Evolutionary conservation across 1,139 yeast species (phyloP).

Genomic region (Barnettozyma hawaiiensis): DNA sequence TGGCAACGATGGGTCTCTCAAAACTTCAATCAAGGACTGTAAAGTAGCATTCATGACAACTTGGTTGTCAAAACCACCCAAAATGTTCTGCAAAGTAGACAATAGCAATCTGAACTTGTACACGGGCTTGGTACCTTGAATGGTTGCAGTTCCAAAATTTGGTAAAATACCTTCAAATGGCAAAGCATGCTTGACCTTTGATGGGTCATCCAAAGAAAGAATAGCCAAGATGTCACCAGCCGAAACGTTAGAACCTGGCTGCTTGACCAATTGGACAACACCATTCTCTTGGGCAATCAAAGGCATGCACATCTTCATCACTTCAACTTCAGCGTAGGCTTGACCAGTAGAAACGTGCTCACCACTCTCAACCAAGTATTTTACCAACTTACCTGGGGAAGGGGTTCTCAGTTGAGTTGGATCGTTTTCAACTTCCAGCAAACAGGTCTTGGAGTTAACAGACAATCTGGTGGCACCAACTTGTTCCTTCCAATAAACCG

Average conservation of each 20-base stretch:
- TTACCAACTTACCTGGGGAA: conserved; percentile 96
- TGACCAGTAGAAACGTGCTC: conserved; percentile 91
- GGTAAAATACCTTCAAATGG: conserved; percentile 96
- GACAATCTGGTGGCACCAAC: conserved; percentile 94
- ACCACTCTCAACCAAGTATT: conserved; percentile 90
- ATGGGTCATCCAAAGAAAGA: conserved; percentile 90
- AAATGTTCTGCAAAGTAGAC: conserved; percentile 64
- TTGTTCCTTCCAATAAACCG: conserved; percentile 97
- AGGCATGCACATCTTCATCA: conserved; percentile 98
- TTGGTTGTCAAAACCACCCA: conserved; percentile 92
- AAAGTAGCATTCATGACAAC: conserved; percentile 84
- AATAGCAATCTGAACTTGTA: conserved; percentile 62
- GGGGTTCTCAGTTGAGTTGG: conserved; percentile 99
- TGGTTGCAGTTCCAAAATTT: conserved; percentile 73
- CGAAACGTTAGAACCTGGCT: conserved; percentile 94
- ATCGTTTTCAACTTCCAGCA: conserved; percentile 90
- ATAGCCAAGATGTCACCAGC: conserved; percentile 98
- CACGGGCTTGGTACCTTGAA: conserved; percentile 79
- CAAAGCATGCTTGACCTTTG: conserved; percentile 93
- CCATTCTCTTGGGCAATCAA: conserved; percentile 91
- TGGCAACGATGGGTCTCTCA: conserved; percentile 79
- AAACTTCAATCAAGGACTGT: conserved; percentile 60
- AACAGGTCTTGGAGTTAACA: conserved; percentile 91
- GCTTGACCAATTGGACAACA: conserved; percentile 84
- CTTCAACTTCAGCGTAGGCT: conserved; percentile 97